Evolutionary conservation across 2,329 filamentous ascomycete genomes (phyloP).

Genomic region (Microdochium bolleyi): DNA sequence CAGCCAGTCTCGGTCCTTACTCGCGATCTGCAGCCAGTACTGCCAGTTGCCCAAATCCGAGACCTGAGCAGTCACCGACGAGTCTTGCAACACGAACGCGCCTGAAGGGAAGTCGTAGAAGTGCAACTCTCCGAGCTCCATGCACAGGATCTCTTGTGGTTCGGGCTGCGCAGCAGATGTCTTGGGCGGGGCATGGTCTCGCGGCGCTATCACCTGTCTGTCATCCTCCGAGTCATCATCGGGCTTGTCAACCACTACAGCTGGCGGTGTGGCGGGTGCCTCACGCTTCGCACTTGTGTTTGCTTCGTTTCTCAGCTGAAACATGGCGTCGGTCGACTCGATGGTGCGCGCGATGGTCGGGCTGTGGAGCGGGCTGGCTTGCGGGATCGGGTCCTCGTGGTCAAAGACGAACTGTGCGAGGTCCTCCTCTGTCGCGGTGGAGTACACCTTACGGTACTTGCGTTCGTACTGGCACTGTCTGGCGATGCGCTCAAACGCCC

Average conservation of each 20-base stretch:
- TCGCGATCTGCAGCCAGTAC: conserved; percentile 87
- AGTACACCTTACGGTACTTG: conserved; percentile 76
- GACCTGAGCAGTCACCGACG: conserved; percentile 68
- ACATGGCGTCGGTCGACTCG: conserved; percentile 50
- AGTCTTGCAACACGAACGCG: conserved; percentile 75
- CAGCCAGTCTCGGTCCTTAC: conserved; percentile 72
- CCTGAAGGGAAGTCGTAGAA: conserved; percentile 86
- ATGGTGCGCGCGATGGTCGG: conserved; percentile 47
- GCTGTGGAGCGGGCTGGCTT: conserved; percentile 54
- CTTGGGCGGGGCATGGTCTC: conserved; percentile 33
- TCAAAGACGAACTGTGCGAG: conserved; percentile 76
- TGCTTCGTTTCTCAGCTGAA: conserved; percentile 36
- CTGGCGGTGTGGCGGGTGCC: conserved; percentile 8
- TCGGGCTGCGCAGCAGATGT: conserved; percentile 57
- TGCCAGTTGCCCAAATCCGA: conserved; percentile 85
- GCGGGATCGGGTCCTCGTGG: conserved; percentile 54
- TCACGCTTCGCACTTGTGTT: conserved; percentile 40
- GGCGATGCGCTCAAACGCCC: conserved; percentile 74
- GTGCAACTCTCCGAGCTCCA: conserved; percentile 78
- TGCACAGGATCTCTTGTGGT: conserved; percentile 62
- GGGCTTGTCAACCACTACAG: conserved; percentile 20
- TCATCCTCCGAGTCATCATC: conserved; percentile 9
- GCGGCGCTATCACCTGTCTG: conserved; percentile 20
- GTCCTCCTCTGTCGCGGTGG: conserved; percentile 74
- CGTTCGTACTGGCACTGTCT: conserved; percentile 96